A percentile compares a stretch with the other conserved stretches of the same genome.
Evolutionary conservation across 2,329 filamentous ascomycete genomes (phyloP).

Genomic region (Bretziella fagacearum): DNA sequence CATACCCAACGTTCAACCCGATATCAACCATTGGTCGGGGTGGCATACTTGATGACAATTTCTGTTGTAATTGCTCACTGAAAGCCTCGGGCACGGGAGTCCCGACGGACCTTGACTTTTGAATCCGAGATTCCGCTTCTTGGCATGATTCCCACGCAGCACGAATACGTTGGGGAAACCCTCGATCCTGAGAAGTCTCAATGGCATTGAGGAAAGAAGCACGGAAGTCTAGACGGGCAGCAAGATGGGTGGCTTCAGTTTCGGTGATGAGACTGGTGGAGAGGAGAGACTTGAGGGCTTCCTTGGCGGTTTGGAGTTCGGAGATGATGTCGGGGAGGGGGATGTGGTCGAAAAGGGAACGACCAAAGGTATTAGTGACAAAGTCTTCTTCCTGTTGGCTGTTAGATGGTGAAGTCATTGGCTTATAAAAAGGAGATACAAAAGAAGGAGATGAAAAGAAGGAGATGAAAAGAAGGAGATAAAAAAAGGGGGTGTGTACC

Average conservation of each 20-base stretch:
- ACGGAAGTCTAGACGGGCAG: conserved; percentile 47
- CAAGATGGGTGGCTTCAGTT: background rate
- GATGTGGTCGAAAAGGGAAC: conserved; percentile 53
- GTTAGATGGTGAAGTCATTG: conserved; percentile 2
- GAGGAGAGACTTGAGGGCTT: conserved; percentile 27
- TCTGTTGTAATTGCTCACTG: conserved; percentile 78
- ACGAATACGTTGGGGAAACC: background rate
- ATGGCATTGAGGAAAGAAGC: conserved; percentile 41
- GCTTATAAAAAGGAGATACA: conserved; percentile 5
- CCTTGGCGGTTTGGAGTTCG: conserved; percentile 37
- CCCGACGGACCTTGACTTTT: conserved; percentile 28
- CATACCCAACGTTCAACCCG: conserved; percentile 52
- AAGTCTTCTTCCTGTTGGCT: conserved; percentile 73
- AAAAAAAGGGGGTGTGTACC: too few species aligned
- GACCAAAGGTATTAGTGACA: conserved; percentile 76
- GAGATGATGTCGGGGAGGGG: conserved; percentile 37
- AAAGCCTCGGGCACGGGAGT: conserved; percentile 60
- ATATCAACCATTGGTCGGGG: conserved; percentile 76
- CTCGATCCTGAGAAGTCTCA: conserved; percentile 30
- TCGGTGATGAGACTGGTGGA: conserved; percentile 24
- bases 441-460: background rate
- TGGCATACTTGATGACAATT: conserved; percentile 81
- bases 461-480: background rate
- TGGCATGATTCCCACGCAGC: background rate
- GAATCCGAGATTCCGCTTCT: background rate